These are phyloP conservation scores for Brassica napus DNA, from an alignment of 345 rosid species.

Conservation along the genomic window Da-Ae NC_063434.1:2046501-2047000, in stretches of 20 bases:
- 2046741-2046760: conserved; percentile 42
- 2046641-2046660: conserved; percentile 46
- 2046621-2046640: conserved; percentile 56
- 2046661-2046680: conserved; percentile 30
- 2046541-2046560: conserved; percentile 41
- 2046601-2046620: conserved; percentile 55
- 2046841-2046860: not conserved
- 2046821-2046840: conserved; percentile 51
- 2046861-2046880: conserved; percentile 25
- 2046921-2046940: conserved; percentile 33
- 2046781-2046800: conserved; percentile 40
- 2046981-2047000: not conserved
- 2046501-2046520: conserved; percentile 60
- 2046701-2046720: conserved; percentile 34
- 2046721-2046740: conserved; percentile 39
- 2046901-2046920: conserved; percentile 29
- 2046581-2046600: conserved; percentile 45
- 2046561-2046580: conserved; percentile 12
- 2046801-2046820: conserved; percentile 48
- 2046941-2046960: conserved; percentile 12
- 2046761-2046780: conserved; percentile 44
- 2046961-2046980: not conserved
- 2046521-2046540: conserved; percentile 51
- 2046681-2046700: conserved; percentile 36
- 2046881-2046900: not conserved